Percentiles rank a stretch among this genome's conserved stretches.
Evolutionary conservation across 2,329 filamentous ascomycete genomes (phyloP).

Genomic region (Daldinia sp.): DNA sequence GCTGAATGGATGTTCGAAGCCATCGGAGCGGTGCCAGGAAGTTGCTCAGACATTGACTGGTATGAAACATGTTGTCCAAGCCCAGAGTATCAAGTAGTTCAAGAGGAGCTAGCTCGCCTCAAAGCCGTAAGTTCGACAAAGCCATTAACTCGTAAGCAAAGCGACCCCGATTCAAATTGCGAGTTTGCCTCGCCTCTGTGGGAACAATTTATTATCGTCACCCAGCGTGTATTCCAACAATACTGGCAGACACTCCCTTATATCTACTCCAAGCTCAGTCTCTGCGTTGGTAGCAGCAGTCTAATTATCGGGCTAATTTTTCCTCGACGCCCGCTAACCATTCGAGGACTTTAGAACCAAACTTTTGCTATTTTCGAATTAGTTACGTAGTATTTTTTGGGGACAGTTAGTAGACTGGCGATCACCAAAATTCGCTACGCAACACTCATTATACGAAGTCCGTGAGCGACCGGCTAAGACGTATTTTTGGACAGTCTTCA

Average conservation of each 20-base stretch:
- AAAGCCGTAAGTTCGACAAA: no score
- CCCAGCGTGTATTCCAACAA: constrained; percentile 18
- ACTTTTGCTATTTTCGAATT: constrained; percentile 33
- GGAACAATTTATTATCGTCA: constrained; percentile 1
- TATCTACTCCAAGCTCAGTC: constrained; percentile 20
- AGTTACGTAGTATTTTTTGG: constrained; percentile 71
- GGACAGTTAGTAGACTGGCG: constrained; percentile 78
- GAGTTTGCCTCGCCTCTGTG: constrained; percentile 49
- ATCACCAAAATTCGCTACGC: constrained; percentile 84
- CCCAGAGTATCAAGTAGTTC: neutral
- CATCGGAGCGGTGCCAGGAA: neutral
- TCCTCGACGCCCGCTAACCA: constrained; percentile 76
- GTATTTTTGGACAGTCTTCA: constrained; percentile 84
- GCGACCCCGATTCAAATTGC: no score
- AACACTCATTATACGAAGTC: constrained; percentile 80
- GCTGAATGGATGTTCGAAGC: constrained; percentile 79
- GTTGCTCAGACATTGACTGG: constrained; percentile 34
- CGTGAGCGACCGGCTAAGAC: constrained; percentile 82
- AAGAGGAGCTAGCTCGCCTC: neutral
- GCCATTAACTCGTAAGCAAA: constrained; percentile 44
- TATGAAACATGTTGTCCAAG: no score
- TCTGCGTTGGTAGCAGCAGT: constrained; percentile 19
- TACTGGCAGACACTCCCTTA: constrained; percentile 27
- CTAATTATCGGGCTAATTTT: constrained; percentile 80
- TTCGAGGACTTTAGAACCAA: constrained; percentile 78